A percentile compares a stretch with the other conserved stretches of the same genome.
Evolutionary conservation across 2,329 filamentous ascomycete genomes (phyloP).

Genomic region (Pseudogymnoascus sp.): DNA sequence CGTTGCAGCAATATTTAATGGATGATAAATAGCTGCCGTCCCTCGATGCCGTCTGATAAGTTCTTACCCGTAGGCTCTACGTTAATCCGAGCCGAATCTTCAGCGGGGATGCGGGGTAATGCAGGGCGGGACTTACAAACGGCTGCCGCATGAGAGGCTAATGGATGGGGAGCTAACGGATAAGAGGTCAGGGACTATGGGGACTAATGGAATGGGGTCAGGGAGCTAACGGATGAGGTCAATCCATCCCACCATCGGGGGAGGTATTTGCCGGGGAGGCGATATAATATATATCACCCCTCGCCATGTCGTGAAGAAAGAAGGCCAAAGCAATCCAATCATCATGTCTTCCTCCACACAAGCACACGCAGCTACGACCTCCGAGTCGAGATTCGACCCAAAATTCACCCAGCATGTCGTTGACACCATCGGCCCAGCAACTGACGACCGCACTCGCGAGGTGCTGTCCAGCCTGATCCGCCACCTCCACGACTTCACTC

Average conservation of each 20-base stretch:
- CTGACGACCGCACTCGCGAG: constrained; percentile 53
- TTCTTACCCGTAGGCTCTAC: not conserved
- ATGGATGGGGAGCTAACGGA: not conserved
- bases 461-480: constrained; percentile 57
- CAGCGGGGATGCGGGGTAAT: constrained; percentile 1
- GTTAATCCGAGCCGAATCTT: not conserved
- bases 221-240: not conserved
- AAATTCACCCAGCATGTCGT: constrained; percentile 68
- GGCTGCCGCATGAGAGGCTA: not conserved
- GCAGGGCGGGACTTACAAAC: not conserved
- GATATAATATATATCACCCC: not conserved
- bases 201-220: not conserved
- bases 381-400: constrained; percentile 54
- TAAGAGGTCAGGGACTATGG: not conserved
- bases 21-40: not conserved
- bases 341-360: constrained; percentile 4
- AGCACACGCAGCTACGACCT: constrained; percentile 21
- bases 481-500: constrained; percentile 71
- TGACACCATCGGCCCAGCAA: constrained; percentile 63
- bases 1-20: not conserved
- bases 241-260: not conserved
- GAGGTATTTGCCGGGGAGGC: not conserved
- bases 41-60: not conserved
- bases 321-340: not conserved
- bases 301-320: not conserved